Conservation (phyloP, 2,329 filamentous ascomycete genomes). For the Alternaria rosae region DNA sequence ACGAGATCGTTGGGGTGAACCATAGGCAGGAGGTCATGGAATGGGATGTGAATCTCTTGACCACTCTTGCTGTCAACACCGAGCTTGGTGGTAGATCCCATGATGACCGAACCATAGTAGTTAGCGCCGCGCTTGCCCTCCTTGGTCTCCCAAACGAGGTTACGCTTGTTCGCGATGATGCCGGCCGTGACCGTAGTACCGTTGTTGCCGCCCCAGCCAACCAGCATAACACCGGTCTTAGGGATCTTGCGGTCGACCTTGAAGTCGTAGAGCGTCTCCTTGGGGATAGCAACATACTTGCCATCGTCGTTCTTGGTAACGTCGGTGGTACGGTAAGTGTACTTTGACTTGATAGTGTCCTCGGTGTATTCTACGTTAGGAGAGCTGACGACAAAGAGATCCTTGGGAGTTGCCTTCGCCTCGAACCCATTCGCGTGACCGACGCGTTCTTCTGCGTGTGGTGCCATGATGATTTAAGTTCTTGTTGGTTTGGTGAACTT, state of each 20-base stretch:
- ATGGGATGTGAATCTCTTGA: constrained; percentile 93
- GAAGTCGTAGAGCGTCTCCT: constrained; percentile 94
- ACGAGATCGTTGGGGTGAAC: constrained; percentile 95
- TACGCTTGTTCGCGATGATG: constrained; percentile 92
- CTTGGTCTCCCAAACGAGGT: constrained; percentile 90
- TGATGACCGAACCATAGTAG: constrained; percentile 97
- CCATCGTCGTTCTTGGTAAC: constrained; percentile 76
- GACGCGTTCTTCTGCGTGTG: constrained; percentile 78
- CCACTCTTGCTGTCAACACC: constrained; percentile 84
- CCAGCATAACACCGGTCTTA: constrained; percentile 95
- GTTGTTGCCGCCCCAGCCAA: constrained; percentile 98
- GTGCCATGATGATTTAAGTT: constrained; percentile 73
- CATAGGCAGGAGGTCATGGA: constrained; percentile 94
- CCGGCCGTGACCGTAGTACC: constrained; percentile 96
- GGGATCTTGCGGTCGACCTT: constrained; percentile 93
- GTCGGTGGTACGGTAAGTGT: constrained; percentile 93
- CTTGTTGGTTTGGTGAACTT: constrained; percentile 40
- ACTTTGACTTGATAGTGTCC: constrained; percentile 87
- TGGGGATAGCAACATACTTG: constrained; percentile 82
- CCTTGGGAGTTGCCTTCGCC: constrained; percentile 57
- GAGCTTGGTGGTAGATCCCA: constrained; percentile 97
- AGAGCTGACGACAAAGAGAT: constrained; percentile 86
- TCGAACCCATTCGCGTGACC: constrained; percentile 63
- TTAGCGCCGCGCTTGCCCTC: constrained; percentile 86
- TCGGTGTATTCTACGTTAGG: constrained; percentile 93